Conservation (phyloP, 495 filamentous ascomycete genomes). For the Neurospora cerealis region DNA sequence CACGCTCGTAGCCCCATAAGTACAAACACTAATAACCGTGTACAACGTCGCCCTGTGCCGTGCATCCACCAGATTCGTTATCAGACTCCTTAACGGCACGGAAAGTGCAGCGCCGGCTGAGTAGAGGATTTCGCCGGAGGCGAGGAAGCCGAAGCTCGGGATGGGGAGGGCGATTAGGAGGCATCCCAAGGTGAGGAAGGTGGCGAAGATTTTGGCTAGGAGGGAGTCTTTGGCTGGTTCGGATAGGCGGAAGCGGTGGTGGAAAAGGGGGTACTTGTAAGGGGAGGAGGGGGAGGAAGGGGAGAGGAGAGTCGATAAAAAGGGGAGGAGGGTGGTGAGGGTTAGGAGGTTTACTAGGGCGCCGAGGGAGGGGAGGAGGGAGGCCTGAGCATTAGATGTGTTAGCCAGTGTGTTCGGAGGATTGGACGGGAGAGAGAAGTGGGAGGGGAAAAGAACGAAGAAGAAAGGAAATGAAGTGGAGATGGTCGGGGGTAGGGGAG, state of each 20-base stretch:
- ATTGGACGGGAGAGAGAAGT: too few species aligned
- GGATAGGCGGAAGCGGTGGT: neutral
- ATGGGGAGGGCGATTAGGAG: slow-evolving; percentile 38
- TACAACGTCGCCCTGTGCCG: slow-evolving; percentile 46
- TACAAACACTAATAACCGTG: slow-evolving; percentile 44
- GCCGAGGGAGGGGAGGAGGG: slow-evolving; percentile 42
- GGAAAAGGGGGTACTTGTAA: slow-evolving; percentile 14
- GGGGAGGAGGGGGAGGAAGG: neutral
- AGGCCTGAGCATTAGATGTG: too few species aligned
- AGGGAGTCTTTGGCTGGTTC: neutral
- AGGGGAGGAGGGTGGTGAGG: slow-evolving; percentile 37
- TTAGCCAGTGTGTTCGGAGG: too few species aligned
- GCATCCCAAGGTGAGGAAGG: slow-evolving; percentile 37
- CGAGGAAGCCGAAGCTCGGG: slow-evolving; percentile 25
- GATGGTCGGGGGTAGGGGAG: too few species aligned
- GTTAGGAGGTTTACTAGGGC: slow-evolving; percentile 39
- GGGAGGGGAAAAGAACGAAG: too few species aligned
- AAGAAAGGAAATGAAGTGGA: too few species aligned
- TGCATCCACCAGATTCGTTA: slow-evolving; percentile 41
- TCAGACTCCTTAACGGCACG: slow-evolving; percentile 28
- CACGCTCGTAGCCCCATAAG: slow-evolving; percentile 38
- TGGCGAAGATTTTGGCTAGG: slow-evolving; percentile 39
- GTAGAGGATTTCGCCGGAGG: slow-evolving; percentile 8
- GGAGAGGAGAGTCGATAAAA: slow-evolving; percentile 16
- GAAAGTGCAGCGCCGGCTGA: slow-evolving; percentile 10